Base-by-base conservation (phyloP, 192 early-diverging fungal genomes). In the Backusella liffmaniae region DNA sequence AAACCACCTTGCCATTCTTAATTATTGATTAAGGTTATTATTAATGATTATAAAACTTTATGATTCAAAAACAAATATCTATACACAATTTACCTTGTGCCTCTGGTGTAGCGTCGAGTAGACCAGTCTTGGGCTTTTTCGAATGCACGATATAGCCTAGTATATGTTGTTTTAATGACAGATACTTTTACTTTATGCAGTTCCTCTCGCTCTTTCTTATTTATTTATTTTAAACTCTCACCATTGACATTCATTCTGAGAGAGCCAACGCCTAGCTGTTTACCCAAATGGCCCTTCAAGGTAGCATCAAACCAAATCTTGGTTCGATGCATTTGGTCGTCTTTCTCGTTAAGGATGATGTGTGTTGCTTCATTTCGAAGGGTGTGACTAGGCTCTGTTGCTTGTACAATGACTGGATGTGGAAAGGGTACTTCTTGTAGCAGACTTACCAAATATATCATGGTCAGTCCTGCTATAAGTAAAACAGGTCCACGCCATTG, bases 361-460 rank as follows among this genome's bases (percentile, higher is more conserved):
- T 75, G 78, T 34, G 70, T 66, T 62, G 56, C 56, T 29, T 62
- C 56, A 13, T 10, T 62, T 26, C 23, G 8, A 13, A 23, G 56
- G 18, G 56, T 62, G 23, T 10, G 26, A 62, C 56, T 62, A 26
- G 56, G 56, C 12, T 65, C 41, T 32, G 66, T 21, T 35, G 49
- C 56, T 37, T 72, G 69, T 18, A 77, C 53, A 30, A 65, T 46
- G 16, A 67, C 56, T 42, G 82, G 82, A 59, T 77, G 78, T 15
- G 76, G 73, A 65, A 75, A 80, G 10, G 82, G 78, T 5, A 66
- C 74, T 62, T 80, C 79, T 73, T 83, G 82, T 12, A 83, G 37
- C 39, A 83, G 62, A 73, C 82, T 83, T 35, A 77, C 75, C 36
- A 79, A 67, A 56, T 83, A 83, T 18, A 83, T 80, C 37, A 77